Evolutionary conservation across 768 basidiomycete genomes (phyloP), one percentile per base, ranked within the genome.

Genomic region (Tricholoma bakamatsutake): DNA sequence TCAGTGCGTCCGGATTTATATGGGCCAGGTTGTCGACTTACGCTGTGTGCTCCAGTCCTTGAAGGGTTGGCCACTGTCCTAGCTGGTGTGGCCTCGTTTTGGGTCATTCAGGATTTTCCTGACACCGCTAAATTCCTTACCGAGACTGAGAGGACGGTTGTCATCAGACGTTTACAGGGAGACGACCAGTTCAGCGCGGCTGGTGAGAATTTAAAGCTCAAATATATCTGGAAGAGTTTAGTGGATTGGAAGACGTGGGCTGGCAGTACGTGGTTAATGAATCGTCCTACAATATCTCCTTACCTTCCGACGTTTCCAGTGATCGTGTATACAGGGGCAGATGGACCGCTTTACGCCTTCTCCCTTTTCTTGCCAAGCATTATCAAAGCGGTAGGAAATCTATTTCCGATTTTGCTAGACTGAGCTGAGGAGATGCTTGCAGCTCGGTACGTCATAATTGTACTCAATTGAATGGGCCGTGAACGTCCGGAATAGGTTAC

Each of bases 61-160:
- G 85, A 88, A 63, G 88, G 88, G 17, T 69, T 90, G 34, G 72
- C 71, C 12, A 90, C 89, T 1, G 75, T 90, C 24, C 13, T 88
- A n/a, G 86, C 84, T 5, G 87, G 85, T 8, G 65, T 67, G 21
- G 66, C 74, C 9, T 89, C 87, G 1, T 90, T 83, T 72, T 91
- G 80, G 78, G 81, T 91, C 64, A 81, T 91, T 56, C 83, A 89
- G 62, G 90, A 91, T 65, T 92, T 91, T 70, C 89, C 90, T 3
- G 87, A 91, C 61, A 87, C 82, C 1, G 89, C 88, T 27, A 86
- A 79, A 60, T 91, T 90, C 73, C 74, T 92, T 5, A 78, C 77
- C n/a, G 85, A 87, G 60, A 78, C 72, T 2, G 89, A 91, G 69
- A 75, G 86, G 30, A 83, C 82, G 7, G 74, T 85, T 17, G 77